These are phyloP conservation scores for Kodamaea anthophila DNA, from an alignment of 1,139 yeast species.

Conservation along the genomic window DNA sequence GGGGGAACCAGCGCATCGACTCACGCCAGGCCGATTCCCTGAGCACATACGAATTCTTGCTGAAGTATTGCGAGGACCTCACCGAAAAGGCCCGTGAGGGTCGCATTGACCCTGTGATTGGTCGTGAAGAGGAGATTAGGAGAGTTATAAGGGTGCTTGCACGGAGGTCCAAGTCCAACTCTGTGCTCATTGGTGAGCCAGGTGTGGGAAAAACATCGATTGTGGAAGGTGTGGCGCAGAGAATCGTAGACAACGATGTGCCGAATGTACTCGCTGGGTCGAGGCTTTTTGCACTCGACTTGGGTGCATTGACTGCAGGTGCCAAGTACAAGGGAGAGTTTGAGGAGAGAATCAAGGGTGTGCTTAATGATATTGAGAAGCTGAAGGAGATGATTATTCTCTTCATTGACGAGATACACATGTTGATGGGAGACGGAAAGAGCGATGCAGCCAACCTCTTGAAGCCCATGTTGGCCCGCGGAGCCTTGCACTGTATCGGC, in stretches of 20 bases:
- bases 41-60: slow-evolving; percentile 72
- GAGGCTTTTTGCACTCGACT: slow-evolving; percentile 77
- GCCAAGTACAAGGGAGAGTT: slow-evolving; percentile 98
- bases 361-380: slow-evolving; percentile 85
- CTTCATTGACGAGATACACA: slow-evolving; percentile 94
- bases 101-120: slow-evolving; percentile 95
- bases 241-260: slow-evolving; percentile 92
- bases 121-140: slow-evolving; percentile 97
- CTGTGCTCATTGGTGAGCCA: slow-evolving; percentile 95
- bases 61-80: slow-evolving; percentile 86
- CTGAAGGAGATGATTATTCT: slow-evolving; percentile 79
- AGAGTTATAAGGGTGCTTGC: slow-evolving; percentile 90
- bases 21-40: slow-evolving; percentile 92
- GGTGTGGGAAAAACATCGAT: slow-evolving; percentile 99
- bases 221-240: slow-evolving; percentile 97
- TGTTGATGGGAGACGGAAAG: slow-evolving; percentile 98
- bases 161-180: slow-evolving; percentile 93
- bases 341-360: slow-evolving; percentile 97
- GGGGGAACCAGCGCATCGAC: slow-evolving; percentile 91
- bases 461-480: slow-evolving; percentile 97
- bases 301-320: slow-evolving; percentile 96
- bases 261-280: slow-evolving; percentile 81
- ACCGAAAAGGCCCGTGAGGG: slow-evolving; percentile 93
- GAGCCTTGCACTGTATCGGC: slow-evolving; percentile 94
- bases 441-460: slow-evolving; percentile 92